Conservation (phyloP, 2,329 filamentous ascomycete species). For the Aurifilum marmelostoma region DNA sequence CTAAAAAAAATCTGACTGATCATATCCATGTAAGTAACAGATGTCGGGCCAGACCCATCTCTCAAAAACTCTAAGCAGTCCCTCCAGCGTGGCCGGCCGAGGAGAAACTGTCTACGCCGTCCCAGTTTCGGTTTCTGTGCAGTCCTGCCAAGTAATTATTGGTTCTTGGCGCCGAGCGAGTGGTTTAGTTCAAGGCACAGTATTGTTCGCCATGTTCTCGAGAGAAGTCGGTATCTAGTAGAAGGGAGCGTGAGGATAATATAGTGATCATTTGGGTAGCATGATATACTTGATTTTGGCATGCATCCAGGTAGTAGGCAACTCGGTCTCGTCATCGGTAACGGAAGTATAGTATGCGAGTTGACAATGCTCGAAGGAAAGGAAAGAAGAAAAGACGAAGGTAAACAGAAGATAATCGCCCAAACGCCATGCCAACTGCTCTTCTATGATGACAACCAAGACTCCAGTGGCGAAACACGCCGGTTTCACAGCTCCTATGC, state of each 20-base stretch:
- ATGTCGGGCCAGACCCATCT: not conserved
- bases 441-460: not conserved
- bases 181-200: not conserved
- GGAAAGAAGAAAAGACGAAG: not conserved
- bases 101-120: not conserved
- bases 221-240: not conserved
- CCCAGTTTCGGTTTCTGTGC: not conserved
- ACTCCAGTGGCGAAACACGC: slow-evolving; percentile 8
- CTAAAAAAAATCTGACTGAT: not conserved
- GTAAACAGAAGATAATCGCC: no score
- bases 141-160: slow-evolving; percentile 3
- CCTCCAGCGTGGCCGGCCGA: not conserved
- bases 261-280: not conserved
- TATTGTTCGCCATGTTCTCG: not conserved
- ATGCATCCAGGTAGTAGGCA: not conserved
- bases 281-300: not conserved
- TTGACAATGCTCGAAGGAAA: not conserved
- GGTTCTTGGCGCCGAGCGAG: not conserved
- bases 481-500: not conserved
- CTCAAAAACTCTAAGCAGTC: not conserved
- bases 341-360: not conserved
- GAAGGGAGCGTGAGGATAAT: not conserved
- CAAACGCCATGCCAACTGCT: slow-evolving; percentile 16
- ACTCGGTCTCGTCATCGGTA: not conserved
- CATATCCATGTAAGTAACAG: not conserved